Percentiles rank a stretch among this genome's conserved stretches.
Evolutionary conservation across 768 basidiomycete genomes (phyloP).

Genomic region (Xanthoconium stramineum): DNA sequence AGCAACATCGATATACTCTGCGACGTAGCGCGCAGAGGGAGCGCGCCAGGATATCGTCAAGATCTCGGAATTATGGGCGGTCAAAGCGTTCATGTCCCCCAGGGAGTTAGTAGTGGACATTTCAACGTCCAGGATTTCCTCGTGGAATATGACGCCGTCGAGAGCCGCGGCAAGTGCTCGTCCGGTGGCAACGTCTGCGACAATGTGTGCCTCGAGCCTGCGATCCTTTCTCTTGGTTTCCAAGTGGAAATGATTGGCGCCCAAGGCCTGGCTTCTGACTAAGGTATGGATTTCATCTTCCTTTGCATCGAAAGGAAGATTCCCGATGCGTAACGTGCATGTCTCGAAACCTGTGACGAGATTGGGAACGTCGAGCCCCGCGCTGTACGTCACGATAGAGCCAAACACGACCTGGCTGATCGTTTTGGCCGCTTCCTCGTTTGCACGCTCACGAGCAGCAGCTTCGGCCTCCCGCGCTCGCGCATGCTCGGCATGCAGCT

Average conservation of each 20-base stretch:
- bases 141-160: constrained; percentile 48
- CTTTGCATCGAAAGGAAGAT: constrained; percentile 41
- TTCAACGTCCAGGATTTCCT: constrained; percentile 41
- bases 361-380: constrained; percentile 45
- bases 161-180: constrained; percentile 40
- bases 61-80: constrained; percentile 33
- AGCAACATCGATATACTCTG: constrained; percentile 33
- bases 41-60: constrained; percentile 51
- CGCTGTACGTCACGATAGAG: constrained; percentile 47
- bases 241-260: constrained; percentile 33
- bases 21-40: constrained; percentile 47
- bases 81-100: constrained; percentile 41
- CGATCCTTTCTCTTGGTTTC: constrained; percentile 29
- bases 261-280: constrained; percentile 42
- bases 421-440: constrained; percentile 40
- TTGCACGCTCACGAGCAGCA: constrained; percentile 12
- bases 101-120: constrained; percentile 37
- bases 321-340: constrained; percentile 44
- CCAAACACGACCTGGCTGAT: constrained; percentile 44
- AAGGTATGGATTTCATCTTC: constrained; percentile 40
- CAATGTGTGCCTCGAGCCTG: constrained; percentile 40
- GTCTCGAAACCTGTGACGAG: constrained; percentile 52
- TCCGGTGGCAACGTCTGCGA: constrained; percentile 41
- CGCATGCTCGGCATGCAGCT: not conserved
- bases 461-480: constrained; percentile 13